A percentile compares a stretch with the other conserved stretches of the same genome.
Conservation (phyloP, 2,329 filamentous ascomycete species). For the Claviceps sorghi region DNA sequence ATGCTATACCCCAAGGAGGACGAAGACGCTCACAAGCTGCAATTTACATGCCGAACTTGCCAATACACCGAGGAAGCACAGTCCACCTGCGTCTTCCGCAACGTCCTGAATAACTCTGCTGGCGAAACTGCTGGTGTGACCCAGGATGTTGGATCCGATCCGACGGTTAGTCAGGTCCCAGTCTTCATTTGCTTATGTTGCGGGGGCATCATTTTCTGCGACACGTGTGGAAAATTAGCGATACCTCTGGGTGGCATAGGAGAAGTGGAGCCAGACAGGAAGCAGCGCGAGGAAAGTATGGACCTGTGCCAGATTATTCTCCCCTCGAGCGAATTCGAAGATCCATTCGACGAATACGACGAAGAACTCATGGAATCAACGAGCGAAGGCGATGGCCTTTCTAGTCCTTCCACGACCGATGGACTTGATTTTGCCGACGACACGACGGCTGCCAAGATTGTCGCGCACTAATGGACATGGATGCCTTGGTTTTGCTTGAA, state of each 20-base stretch:
- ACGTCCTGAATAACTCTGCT: slow-evolving; percentile 78
- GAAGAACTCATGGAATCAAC: slow-evolving; percentile 19
- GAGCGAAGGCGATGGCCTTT: neutral
- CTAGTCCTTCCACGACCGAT: slow-evolving; percentile 4
- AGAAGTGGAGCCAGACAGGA: neutral
- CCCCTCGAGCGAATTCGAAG: slow-evolving; percentile 14
- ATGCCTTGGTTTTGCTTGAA: neutral
- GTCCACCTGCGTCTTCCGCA: slow-evolving; percentile 88
- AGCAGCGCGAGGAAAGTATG: slow-evolving; percentile 11
- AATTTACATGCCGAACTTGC: slow-evolving; percentile 94
- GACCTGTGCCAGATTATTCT: slow-evolving; percentile 16
- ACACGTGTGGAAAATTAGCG: slow-evolving; percentile 20
- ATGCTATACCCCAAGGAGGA: slow-evolving; percentile 97
- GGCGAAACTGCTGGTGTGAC: slow-evolving; percentile 95
- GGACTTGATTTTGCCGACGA: slow-evolving; percentile 11
- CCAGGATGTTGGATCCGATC: slow-evolving; percentile 91
- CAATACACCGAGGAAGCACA: slow-evolving; percentile 76
- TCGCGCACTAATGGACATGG: neutral
- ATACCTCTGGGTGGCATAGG: slow-evolving; percentile 10
- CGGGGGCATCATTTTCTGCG: slow-evolving; percentile 29
- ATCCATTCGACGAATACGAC: slow-evolving; percentile 24
- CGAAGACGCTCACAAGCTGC: slow-evolving; percentile 63
- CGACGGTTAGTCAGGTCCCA: slow-evolving; percentile 70
- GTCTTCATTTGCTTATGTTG: slow-evolving; percentile 31
- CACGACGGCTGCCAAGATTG: slow-evolving; percentile 8